Conservation (phyloP, 106 monocot species). For the Agapanthus africanus region DNA sequence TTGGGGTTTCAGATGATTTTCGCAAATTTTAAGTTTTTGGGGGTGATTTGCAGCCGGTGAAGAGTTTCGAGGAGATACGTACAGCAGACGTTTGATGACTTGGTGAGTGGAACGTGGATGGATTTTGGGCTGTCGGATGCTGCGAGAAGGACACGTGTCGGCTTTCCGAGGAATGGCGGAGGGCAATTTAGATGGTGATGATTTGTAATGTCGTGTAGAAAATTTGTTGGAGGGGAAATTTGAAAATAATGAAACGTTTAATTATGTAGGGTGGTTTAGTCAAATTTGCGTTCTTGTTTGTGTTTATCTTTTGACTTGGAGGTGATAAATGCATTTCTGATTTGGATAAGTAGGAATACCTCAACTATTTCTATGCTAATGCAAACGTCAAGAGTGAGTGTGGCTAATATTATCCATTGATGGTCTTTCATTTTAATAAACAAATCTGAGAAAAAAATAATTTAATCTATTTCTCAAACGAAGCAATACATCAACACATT, state of each 20-base stretch:
- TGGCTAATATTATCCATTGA: too few species aligned
- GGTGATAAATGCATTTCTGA: not conserved
- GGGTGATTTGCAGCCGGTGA: conserved; percentile 47
- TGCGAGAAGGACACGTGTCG: conserved; percentile 34
- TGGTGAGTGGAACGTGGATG: conserved; percentile 27
- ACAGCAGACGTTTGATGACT: conserved; percentile 74
- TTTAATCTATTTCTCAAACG: too few species aligned
- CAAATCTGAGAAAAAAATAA: too few species aligned
- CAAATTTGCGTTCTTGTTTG: not conserved
- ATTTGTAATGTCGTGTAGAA: not conserved
- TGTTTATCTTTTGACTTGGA: not conserved
- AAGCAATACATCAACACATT: too few species aligned
- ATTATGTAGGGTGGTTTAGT: not conserved
- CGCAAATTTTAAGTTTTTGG: not conserved
- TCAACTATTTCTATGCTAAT: too few species aligned
- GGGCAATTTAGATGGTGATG: not conserved
- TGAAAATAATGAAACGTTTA: not conserved
- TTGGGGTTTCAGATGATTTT: not conserved
- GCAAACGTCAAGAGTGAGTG: too few species aligned
- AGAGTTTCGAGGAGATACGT: conserved; percentile 75
- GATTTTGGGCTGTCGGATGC: conserved; percentile 1
- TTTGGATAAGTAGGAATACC: not conserved
- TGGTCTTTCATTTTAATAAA: too few species aligned
- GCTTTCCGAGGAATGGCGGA: not conserved
- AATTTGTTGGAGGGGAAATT: not conserved